Base-by-base conservation (phyloP, 768 basidiomycete genomes). In the Mycena amicta region DNA sequence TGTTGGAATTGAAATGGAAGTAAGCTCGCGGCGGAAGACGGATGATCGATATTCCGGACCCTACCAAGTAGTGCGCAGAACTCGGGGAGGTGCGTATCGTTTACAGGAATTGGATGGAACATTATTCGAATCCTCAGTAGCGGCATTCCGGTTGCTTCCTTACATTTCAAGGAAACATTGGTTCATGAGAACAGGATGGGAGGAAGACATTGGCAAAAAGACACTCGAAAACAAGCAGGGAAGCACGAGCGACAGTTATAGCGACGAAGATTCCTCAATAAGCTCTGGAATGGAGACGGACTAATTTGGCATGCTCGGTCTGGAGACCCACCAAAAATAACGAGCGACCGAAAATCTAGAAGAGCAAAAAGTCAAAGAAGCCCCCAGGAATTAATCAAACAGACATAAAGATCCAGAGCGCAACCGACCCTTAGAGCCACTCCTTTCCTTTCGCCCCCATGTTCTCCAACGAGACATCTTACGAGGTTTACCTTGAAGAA, bases 21-120 rank as follows among this genome's bases (percentile, higher is more conserved):
- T 57, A 52, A 66, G n/a, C 37, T 61, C 6, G 50, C 65, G 23
- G 3, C 31, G 4, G 65, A 71, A 55, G 49, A 65, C 13, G 57
- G 50, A 31, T n/a, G 59, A 60, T 31, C 47, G 59, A 13, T 72
- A 72, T 45, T 47, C 66, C 13, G 70, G 69, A 15, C 71, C 70
- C 1, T 68, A 55, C 33, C 43, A 66, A 26, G 63, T 72, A 1
- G 52, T 64, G 5, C 30, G 56, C 5, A 62, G 56, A 18, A 65
- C 61, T 26, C 49, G 4, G 27, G 52, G 54, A 30, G 62, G 62
- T n/a, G 55, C 55, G 15, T 63, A 59, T 26, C 37, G 52, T 15
- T 20, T 63, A 12, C 25, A 55, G 31, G 62, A 63, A 56, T 18
- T 63, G 5, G 54, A 63, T 31, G 57, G 57, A 5, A 39, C 57